Percentiles rank a stretch among this genome's conserved stretches.
Evolutionary conservation across 1,284 basidiomycete species (phyloP).

Genomic region (Cutaneotrichosporon dermatis): DNA sequence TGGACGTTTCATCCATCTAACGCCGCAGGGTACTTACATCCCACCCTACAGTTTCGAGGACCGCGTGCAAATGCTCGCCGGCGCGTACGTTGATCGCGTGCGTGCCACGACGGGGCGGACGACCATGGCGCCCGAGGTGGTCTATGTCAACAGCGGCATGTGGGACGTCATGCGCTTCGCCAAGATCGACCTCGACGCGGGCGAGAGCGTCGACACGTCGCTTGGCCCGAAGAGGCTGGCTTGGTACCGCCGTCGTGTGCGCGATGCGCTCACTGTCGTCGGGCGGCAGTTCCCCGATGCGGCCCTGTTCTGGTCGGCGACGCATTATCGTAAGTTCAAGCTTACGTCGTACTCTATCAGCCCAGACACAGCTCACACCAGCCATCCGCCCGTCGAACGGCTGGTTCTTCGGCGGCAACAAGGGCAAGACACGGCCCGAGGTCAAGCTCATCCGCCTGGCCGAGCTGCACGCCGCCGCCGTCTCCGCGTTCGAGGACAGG

Average conservation of each 20-base stretch:
- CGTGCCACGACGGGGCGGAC: neutral
- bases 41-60: conserved; percentile 23
- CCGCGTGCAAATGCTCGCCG: conserved; percentile 9
- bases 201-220: neutral
- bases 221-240: conserved; percentile 2
- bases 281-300: conserved; percentile 12
- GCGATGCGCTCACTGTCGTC: conserved; percentile 8
- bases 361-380: neutral
- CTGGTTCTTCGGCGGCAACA: conserved; percentile 17
- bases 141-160: conserved; percentile 17
- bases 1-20: neutral
- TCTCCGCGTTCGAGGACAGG: conserved; percentile 9
- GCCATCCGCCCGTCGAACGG: conserved; percentile 7
- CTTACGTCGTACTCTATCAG: too few species aligned
- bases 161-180: conserved; percentile 20
- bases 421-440: neutral
- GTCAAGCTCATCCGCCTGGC: conserved; percentile 13
- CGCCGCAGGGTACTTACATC: neutral
- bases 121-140: conserved; percentile 15
- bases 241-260: conserved; percentile 17
- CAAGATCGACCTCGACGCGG: conserved; percentile 12
- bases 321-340: conserved; percentile 19
- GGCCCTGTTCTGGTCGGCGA: conserved; percentile 14
- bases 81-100: conserved; percentile 9
- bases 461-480: conserved; percentile 14